Evolutionary conservation across 2,329 filamentous ascomycete genomes (phyloP), one percentile per base, ranked within the genome.

Genomic region (Aspergillus intermedius): DNA sequence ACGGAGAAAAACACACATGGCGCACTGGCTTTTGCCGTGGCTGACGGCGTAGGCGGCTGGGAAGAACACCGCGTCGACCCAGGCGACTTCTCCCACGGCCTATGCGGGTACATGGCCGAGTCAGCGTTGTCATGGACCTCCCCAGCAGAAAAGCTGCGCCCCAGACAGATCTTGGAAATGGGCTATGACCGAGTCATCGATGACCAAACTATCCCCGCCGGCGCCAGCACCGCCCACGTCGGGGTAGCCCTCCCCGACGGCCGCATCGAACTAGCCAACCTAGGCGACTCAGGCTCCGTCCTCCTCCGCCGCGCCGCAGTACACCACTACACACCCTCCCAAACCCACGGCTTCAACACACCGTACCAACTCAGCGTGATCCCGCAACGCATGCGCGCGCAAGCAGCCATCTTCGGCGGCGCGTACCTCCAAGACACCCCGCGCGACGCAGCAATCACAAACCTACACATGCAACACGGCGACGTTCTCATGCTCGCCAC

Each of bases 341-440:
- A 98, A 70, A 96, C 90, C 0, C 93, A 98, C 68, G 90, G 86
- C 40, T 98, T 98, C 78, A 98, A 98, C 70, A 97, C 93, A 0
- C 93, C 93, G 0, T 98, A 88, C 64, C 93, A 98, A 68, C 80
- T 98, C 37, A 91, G 89, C 47, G 83, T 95, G 46, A 84, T 96
- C 6, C 91, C 93, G 0, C 81, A 86, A 3, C 82, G 80, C 58
- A 84, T 95, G 70, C 79, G 89, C 49, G 81, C 83, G 19, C 87
- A 93, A 60, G 86, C 90, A 60, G 82, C 84, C 10, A 81, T 88
- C 23, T 97, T 95, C 66, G 91, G 91, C 17, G 88, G 88, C 41
- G 77, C 80, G 2, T 87, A 87, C 53, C 80, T 95, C 22, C 84
- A 86, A 64, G 93, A 98, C 70, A 77, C 86, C 49, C 93, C 93